These are phyloP conservation scores for Coemansia sp. DNA, from an alignment of 192 early-diverging fungal species.

Conservation along the genomic window DNA sequence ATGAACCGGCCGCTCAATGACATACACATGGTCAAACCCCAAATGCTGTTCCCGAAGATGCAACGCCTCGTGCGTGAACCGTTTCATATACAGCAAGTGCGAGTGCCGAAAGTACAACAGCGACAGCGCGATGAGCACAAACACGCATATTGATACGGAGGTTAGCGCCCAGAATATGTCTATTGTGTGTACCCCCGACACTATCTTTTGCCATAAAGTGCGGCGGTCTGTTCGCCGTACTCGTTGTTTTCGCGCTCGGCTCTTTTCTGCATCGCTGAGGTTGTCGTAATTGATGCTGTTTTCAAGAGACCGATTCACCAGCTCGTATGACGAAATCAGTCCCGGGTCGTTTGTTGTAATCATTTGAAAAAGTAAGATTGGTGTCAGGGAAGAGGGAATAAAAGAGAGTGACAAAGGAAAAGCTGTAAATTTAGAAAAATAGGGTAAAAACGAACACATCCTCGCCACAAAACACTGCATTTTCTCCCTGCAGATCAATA, in stretches of 20 bases:
- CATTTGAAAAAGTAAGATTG: conserved; percentile 1
- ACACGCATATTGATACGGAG: conserved; percentile 23
- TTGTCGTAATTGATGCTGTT: conserved; percentile 53
- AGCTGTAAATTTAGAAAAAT: background rate
- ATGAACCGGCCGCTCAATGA: conserved; percentile 40
- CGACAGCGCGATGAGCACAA: conserved; percentile 44
- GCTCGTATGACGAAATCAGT: conserved; percentile 48
- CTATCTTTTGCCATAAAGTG: conserved; percentile 15
- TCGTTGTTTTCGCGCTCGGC: conserved; percentile 45
- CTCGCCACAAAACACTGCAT: background rate
- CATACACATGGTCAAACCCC: conserved; percentile 45
- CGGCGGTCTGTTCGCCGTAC: conserved; percentile 28
- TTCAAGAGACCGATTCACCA: conserved; percentile 45
- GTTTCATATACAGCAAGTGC: conserved; percentile 34
- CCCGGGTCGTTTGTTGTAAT: conserved; percentile 19
- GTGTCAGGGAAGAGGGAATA: background rate
- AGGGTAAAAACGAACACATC: background rate
- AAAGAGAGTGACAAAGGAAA: background rate
- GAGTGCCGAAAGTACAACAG: conserved; percentile 50
- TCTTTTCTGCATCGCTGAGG: conserved; percentile 52
- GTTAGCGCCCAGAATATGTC: conserved; percentile 54
- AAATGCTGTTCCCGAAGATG: conserved; percentile 16
- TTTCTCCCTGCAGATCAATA: background rate
- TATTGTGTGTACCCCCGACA: conserved; percentile 20
- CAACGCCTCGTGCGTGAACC: conserved; percentile 47